phyloP scores from a whole-genome alignment of 2,329 filamentous ascomycete species.

The Macrophomina phaseolina region DNA sequence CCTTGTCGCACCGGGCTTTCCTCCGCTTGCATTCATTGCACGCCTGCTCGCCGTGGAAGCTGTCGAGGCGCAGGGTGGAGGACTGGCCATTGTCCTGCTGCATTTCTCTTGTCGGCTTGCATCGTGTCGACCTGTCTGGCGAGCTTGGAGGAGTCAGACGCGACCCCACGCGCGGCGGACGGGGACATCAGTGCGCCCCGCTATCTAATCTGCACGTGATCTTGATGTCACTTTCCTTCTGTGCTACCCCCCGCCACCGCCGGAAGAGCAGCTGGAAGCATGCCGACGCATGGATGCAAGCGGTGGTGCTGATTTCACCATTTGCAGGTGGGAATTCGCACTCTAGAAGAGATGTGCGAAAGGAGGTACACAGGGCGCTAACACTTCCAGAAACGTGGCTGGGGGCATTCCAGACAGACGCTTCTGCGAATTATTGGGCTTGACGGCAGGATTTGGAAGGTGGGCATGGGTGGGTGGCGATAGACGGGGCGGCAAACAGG shows the following conservation, averaged over 20 bases:
- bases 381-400: too few species aligned
- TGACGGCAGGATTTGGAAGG: too few species aligned
- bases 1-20: slow-evolving; percentile 17
- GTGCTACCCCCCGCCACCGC: background rate
- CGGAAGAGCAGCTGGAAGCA: too few species aligned
- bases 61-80: slow-evolving; percentile 18
- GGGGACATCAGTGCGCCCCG: background rate
- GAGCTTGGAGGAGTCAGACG: background rate
- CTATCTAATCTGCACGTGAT: slow-evolving; percentile 16
- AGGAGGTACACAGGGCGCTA: too few species aligned
- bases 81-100: slow-evolving; percentile 23
- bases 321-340: too few species aligned
- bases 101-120: slow-evolving; percentile 7
- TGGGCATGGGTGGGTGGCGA: too few species aligned
- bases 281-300: too few species aligned
- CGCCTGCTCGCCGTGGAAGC: slow-evolving; percentile 1
- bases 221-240: background rate
- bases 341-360: too few species aligned
- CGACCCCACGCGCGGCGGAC: background rate
- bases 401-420: too few species aligned
- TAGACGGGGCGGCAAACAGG: background rate
- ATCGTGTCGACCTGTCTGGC: slow-evolving; percentile 4
- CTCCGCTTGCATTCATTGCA: slow-evolving; percentile 21
- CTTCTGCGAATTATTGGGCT: too few species aligned
- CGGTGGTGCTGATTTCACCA: too few species aligned